Conservation (phyloP, 1,284 basidiomycete species). For the Apiotrichum domesticum region DNA sequence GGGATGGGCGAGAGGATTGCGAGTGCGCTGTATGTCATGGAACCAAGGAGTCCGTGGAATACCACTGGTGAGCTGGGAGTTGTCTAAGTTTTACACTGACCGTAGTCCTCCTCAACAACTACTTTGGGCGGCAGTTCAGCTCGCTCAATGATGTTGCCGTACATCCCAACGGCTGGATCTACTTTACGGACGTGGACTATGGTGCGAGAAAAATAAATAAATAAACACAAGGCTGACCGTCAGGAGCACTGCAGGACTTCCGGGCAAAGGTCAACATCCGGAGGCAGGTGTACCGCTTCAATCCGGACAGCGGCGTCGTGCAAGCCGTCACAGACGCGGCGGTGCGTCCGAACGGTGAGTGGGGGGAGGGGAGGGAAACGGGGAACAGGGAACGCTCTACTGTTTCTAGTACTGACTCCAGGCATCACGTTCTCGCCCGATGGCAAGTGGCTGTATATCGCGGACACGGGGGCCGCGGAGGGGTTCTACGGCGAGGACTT, state of each 20-base stretch:
- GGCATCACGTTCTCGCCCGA: constrained; percentile 65
- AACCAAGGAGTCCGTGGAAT: constrained; percentile 60
- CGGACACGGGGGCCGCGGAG: constrained; percentile 13
- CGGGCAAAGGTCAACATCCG: constrained; percentile 56
- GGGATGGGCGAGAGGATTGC: constrained; percentile 58
- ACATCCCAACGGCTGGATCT: constrained; percentile 53
- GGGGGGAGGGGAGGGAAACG: no score
- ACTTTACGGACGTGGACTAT: constrained; percentile 53
- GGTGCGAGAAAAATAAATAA: constrained; percentile 20
- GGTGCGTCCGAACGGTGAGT: constrained; percentile 41
- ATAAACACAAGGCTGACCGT: no score
- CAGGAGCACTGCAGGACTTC: constrained; percentile 52
- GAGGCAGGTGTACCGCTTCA: constrained; percentile 66
- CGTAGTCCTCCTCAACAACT: constrained; percentile 59
- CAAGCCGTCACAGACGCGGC: constrained; percentile 66
- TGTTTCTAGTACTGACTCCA: constrained; percentile 24
- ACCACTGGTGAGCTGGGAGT: constrained; percentile 47
- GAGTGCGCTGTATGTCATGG: constrained; percentile 59
- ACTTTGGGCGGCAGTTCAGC: constrained; percentile 71
- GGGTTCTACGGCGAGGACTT: constrained; percentile 57
- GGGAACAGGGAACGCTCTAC: no score
- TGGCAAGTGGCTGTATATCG: constrained; percentile 60
- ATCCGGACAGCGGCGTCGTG: constrained; percentile 58
- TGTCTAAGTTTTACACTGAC: background rate
- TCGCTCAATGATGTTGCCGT: constrained; percentile 72